Conservation (phyloP, 768 basidiomycete genomes). For the Asterophora lycoperdoides region DNA sequence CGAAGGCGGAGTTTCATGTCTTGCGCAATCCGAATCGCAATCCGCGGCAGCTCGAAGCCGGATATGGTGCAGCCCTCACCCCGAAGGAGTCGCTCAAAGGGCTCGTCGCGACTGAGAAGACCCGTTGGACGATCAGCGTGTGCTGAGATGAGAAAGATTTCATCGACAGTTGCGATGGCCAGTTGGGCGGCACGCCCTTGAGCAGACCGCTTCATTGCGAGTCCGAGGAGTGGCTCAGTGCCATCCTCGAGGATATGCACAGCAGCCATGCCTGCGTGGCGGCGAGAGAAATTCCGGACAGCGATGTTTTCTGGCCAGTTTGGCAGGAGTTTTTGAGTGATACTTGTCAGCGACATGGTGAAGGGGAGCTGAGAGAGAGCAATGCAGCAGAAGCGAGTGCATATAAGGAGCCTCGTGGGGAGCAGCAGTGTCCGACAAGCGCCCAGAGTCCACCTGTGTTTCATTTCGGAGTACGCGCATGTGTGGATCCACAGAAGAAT, state of each 20-base stretch:
- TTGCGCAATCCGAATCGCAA: conserved; percentile 28
- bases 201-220: conserved; percentile 6
- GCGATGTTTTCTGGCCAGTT: conserved; percentile 2
- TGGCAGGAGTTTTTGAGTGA: conserved; percentile 10
- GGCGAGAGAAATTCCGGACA: conserved; percentile 6
- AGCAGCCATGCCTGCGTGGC: conserved; percentile 12
- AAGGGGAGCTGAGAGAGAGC: background rate
- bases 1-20: conserved; percentile 23
- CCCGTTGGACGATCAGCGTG: background rate
- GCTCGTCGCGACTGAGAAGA: conserved; percentile 8
- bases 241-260: background rate
- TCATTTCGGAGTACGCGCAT: background rate
- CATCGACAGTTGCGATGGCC: conserved; percentile 12
- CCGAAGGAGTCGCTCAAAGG: conserved; percentile 17
- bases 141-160: conserved; percentile 8
- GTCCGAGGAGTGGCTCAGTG: conserved; percentile 2
- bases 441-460: background rate
- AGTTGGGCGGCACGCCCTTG: conserved; percentile 5
- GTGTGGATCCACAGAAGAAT: conserved; percentile 4
- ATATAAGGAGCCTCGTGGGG: background rate
- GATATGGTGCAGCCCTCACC: conserved; percentile 20
- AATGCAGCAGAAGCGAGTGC: background rate
- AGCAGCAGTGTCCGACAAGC: background rate
- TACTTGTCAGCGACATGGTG: background rate
- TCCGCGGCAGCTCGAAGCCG: conserved; percentile 34